These are phyloP conservation scores for Paramecium caudatum DNA, from an alignment of 73 alveolate genomes.

Conservation along the genomic window DNA sequence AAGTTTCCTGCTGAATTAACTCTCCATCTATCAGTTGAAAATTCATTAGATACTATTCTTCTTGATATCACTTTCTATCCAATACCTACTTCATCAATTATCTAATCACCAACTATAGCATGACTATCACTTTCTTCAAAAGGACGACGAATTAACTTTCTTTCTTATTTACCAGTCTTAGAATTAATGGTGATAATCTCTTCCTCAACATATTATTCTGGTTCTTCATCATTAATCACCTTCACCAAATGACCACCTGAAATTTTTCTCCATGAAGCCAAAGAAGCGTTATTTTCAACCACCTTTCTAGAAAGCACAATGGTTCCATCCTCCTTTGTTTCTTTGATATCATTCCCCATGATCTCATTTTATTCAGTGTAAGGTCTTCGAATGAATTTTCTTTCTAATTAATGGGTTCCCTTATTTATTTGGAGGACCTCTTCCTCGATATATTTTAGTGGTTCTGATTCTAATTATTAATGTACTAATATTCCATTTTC, in stretches of 20 bases:
- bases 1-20: neutral
- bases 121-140: constrained; percentile 11
- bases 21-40: constrained; percentile 31
- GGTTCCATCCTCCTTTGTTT: constrained; percentile 20
- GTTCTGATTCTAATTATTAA: constrained; percentile 9
- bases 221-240: constrained; percentile 22
- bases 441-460: constrained; percentile 17
- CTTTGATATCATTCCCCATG: constrained; percentile 1
- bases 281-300: constrained; percentile 12
- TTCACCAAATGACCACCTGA: constrained; percentile 18
- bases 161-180: constrained; percentile 30
- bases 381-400: constrained; percentile 36
- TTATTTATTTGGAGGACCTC: neutral
- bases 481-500: neutral
- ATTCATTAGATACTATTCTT: neutral
- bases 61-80: constrained; percentile 34
- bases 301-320: constrained; percentile 7
- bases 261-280: constrained; percentile 30
- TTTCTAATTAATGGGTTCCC: neutral
- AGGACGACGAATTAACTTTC: constrained; percentile 23
- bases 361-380: constrained; percentile 1
- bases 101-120: constrained; percentile 10
- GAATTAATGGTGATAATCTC: constrained; percentile 2
- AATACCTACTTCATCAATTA: constrained; percentile 17
- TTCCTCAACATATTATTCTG: constrained; percentile 22